A percentile compares a stretch with the other conserved stretches of the same genome.
Conservation (phyloP, 2,329 filamentous ascomycete species). For the Bipolaris victoriae region DNA sequence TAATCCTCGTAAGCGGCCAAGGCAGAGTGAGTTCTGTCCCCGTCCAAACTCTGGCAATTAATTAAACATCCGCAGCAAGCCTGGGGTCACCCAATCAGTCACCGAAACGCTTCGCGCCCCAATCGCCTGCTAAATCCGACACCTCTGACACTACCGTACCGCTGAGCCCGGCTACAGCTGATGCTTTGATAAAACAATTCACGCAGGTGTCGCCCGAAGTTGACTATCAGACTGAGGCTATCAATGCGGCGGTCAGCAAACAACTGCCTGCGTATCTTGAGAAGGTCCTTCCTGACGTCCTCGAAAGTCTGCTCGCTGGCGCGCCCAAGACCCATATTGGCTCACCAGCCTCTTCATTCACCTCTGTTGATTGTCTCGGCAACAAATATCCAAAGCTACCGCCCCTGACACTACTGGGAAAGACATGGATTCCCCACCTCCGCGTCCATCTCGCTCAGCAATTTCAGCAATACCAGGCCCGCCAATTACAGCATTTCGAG, state of each 20-base stretch:
- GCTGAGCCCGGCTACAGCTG: conserved; percentile 11
- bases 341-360: not conserved
- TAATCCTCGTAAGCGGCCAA: conserved; percentile 11
- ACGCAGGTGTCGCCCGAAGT: not conserved
- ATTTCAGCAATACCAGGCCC: conserved; percentile 9
- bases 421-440: conserved; percentile 7
- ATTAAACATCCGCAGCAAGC: conserved; percentile 6
- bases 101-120: conserved; percentile 1
- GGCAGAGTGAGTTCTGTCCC: conserved; percentile 6
- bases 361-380: not conserved
- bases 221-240: not conserved
- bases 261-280: conserved; percentile 2
- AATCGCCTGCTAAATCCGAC: conserved; percentile 10
- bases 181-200: conserved; percentile 7
- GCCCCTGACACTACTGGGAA: conserved; percentile 6
- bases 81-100: conserved; percentile 1
- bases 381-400: conserved; percentile 5
- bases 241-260: not conserved
- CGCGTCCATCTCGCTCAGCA: conserved; percentile 9
- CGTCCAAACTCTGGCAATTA: not conserved
- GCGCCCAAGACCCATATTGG: not conserved
- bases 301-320: not conserved
- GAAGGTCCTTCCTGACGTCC: not conserved
- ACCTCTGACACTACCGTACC: conserved; percentile 17
- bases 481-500: conserved; percentile 7